A percentile compares a stretch with the other conserved stretches of the same genome.
Conservation (phyloP, 2,329 filamentous ascomycete genomes). For the Cordyceps farinosa region DNA sequence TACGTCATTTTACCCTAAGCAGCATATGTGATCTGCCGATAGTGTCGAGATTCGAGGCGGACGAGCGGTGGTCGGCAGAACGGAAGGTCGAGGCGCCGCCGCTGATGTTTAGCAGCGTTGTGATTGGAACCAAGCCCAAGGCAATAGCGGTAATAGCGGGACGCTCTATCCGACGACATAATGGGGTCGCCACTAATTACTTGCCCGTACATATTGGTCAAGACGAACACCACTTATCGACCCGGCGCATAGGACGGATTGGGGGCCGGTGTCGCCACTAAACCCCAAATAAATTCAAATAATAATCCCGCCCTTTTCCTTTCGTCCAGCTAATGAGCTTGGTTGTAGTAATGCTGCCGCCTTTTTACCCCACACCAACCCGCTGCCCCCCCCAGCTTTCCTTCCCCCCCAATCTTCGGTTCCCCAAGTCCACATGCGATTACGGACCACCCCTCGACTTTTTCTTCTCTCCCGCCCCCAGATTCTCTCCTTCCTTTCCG, state of each 20-base stretch:
- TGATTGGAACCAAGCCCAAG: not conserved
- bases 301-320: not conserved
- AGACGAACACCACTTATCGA: not conserved
- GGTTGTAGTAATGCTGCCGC: conserved; percentile 6
- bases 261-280: not conserved
- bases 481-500: not conserved
- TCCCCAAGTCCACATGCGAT: conserved; percentile 9
- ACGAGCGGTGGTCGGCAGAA: not conserved
- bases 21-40: not conserved
- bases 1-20: not conserved
- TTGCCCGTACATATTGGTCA: not conserved
- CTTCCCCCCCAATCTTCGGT: not conserved
- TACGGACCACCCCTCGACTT: not conserved
- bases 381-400: not conserved
- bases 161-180: conserved; percentile 8
- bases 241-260: not conserved
- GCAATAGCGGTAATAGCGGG: conserved; percentile 15
- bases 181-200: not conserved
- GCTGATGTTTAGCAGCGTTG: conserved; percentile 2
- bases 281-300: not conserved
- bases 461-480: not conserved
- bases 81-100: not conserved
- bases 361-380: conserved; percentile 11
- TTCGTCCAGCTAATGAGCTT: conserved; percentile 7
- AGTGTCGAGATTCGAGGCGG: not conserved